A percentile compares a stretch with the other conserved stretches of the same genome.
These are phyloP conservation scores for Cytospora mali DNA, from an alignment of 2,329 filamentous ascomycete species.

Conservation along the genomic window DNA sequence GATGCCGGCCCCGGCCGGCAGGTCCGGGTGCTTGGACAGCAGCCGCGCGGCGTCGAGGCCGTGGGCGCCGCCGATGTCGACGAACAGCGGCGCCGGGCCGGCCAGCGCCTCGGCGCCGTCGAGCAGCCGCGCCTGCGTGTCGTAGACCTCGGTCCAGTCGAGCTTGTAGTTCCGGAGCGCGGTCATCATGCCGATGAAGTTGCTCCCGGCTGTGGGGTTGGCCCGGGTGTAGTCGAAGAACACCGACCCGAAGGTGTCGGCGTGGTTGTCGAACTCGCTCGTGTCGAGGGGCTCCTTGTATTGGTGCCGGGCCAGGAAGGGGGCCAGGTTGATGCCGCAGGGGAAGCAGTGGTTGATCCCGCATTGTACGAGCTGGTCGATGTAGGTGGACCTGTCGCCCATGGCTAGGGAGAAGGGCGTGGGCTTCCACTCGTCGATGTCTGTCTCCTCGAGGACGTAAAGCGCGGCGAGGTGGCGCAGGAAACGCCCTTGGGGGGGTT, in stretches of 20 bases:
- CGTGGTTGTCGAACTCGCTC: slow-evolving; percentile 32
- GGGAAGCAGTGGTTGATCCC: background rate
- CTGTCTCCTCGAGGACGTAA: slow-evolving; percentile 38
- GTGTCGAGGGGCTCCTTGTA: slow-evolving; percentile 38
- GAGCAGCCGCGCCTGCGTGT: slow-evolving; percentile 32
- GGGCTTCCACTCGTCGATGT: slow-evolving; percentile 36
- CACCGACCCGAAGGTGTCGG: slow-evolving; percentile 33
- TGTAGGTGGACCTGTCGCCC: slow-evolving; percentile 36
- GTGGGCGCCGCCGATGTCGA: slow-evolving; percentile 42
- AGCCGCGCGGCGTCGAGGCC: slow-evolving; percentile 43
- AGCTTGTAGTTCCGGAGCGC: no score
- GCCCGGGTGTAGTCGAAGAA: slow-evolving; percentile 40
- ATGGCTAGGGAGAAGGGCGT: slow-evolving; percentile 38
- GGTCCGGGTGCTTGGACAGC: slow-evolving; percentile 33
- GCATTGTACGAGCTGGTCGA: no score
- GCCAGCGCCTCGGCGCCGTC: slow-evolving; percentile 11
- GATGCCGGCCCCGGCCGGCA: slow-evolving; percentile 35
- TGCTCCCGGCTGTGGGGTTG: slow-evolving; percentile 35
- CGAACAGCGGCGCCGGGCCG: slow-evolving; percentile 31
- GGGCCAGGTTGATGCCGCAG: slow-evolving; percentile 31
- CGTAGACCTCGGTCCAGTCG: slow-evolving; percentile 40
- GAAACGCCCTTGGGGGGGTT: slow-evolving; percentile 37
- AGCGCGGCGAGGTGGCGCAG: slow-evolving; percentile 38
- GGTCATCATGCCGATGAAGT: no score
- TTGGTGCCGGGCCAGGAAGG: slow-evolving; percentile 38